These are phyloP conservation scores for Pistacia integerrima DNA, from an alignment of 345 rosid genomes.

Conservation along the genomic window DNA sequence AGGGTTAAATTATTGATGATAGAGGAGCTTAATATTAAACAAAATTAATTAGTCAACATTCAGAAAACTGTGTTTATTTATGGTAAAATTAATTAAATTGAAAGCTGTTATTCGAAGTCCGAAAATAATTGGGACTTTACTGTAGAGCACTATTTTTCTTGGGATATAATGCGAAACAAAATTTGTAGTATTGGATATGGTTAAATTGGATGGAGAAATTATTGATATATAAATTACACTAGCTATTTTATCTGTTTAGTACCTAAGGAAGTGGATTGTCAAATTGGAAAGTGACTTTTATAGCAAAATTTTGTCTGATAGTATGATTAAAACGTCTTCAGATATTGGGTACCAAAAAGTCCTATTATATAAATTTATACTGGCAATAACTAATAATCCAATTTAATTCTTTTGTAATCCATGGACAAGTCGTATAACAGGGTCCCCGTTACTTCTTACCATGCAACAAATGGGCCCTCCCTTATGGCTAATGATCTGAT, in stretches of 20 bases:
- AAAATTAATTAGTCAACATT: too few relatives aligned
- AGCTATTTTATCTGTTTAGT: neutral
- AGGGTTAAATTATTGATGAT: neutral
- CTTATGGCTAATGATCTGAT: constrained; percentile 27
- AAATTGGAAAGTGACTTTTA: constrained; percentile 16
- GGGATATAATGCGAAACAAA: too few relatives aligned
- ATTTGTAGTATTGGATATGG: neutral
- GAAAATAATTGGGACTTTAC: too few relatives aligned
- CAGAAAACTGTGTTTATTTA: too few relatives aligned
- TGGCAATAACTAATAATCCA: constrained; percentile 2
- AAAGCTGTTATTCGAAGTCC: too few relatives aligned
- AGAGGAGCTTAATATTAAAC: too few relatives aligned
- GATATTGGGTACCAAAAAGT: neutral
- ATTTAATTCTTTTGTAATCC: constrained; percentile 18
- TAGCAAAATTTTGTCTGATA: neutral
- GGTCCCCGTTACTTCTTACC: constrained; percentile 24
- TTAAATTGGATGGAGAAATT: neutral
- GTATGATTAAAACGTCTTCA: constrained; percentile 3
- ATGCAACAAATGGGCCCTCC: constrained; percentile 36
- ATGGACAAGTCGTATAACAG: neutral
- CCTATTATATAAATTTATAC: neutral
- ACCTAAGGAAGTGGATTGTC: neutral
- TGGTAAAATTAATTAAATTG: too few relatives aligned
- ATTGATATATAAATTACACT: neutral
- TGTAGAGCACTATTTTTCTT: too few relatives aligned